Base-by-base conservation (phyloP, 345 rosid species). In the Gossypium herbaceum region DNA sequence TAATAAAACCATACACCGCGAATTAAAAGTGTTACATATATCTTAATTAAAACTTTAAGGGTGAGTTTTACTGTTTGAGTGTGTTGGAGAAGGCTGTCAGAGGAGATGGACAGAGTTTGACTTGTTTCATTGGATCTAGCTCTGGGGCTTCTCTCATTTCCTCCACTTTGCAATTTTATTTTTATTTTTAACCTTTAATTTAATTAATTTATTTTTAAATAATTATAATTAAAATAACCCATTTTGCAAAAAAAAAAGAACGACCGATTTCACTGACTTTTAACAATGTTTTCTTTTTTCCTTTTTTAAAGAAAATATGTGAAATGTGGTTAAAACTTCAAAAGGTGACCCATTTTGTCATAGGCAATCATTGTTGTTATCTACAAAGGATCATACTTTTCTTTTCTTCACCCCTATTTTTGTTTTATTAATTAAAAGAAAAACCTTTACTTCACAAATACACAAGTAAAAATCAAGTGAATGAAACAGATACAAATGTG, bases 61-160 rank as follows among this genome's bases (percentile, higher is more conserved):
- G 48, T 7, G 74, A 7, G 56, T 54, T 43, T 13, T 57, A 20
- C 61, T 57, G 61, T 57, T 20, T 57, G 22, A 57, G 29, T 72
- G 79, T 60, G 68, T 74, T 51, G 75, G 72, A 71, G 82, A 76
- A 78, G 80, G 59, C 57, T 72, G 79, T 73, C 71, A 72, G 79
- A 44, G 19, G 45, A 57, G 43, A 57, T 73, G 34, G 76, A 81
- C 64, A 59, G 67, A 45, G 73, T 79, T 80, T 77, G 85, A 82
- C 87, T 84, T 84, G 79, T 76, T 71, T 13, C 78, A 64, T 51
- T 81, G 81, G 74, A 81, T 77, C 71, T 68, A 55, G 48, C 56
- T 55, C 69, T 8, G 69, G 6, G n/a, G 43, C 41, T 60, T 69
- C 3, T 76, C 62, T 57, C 57, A 64, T 45, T 66, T 34, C 24